A percentile compares a stretch with the other conserved stretches of the same genome.
Conservation (phyloP, 257 asterid species). For the Fraxinus cuspidata region DNA sequence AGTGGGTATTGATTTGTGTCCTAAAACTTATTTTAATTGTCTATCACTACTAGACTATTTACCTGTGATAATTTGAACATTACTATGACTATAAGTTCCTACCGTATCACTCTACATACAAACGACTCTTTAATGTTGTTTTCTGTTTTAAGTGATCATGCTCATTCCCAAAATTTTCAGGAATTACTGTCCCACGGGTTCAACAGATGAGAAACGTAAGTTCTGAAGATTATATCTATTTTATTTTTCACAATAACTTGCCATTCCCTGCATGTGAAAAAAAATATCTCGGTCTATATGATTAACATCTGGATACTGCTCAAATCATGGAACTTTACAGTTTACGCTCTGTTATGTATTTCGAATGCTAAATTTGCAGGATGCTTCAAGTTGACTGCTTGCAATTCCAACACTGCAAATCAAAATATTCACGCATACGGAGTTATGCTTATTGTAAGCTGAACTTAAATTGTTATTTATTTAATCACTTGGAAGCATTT, state of each 20-base stretch:
- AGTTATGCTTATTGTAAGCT: slow-evolving; percentile 73
- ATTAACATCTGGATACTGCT: slow-evolving; percentile 5
- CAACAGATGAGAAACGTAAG: slow-evolving; percentile 61
- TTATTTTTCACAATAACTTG: not conserved
- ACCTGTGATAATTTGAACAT: not conserved
- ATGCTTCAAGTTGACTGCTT: slow-evolving; percentile 70
- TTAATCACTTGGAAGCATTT: slow-evolving; percentile 1
- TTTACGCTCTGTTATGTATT: slow-evolving; percentile 13
- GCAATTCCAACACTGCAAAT: slow-evolving; percentile 55
- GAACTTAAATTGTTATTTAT: slow-evolving; percentile 5
- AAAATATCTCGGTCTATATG: not conserved
- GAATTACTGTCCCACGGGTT: slow-evolving; percentile 69
- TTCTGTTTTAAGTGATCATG: slow-evolving; percentile 17
- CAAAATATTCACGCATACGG: slow-evolving; percentile 90
- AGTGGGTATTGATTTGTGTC: slow-evolving; percentile 59
- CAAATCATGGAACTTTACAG: slow-evolving; percentile 29
- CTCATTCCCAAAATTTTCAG: slow-evolving; percentile 40
- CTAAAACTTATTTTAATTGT: slow-evolving; percentile 12
- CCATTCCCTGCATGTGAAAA: not conserved
- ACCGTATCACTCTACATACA: not conserved
- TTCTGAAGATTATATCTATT: slow-evolving; percentile 6
- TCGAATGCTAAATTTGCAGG: slow-evolving; percentile 42
- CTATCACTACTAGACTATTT: not conserved
- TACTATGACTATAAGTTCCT: not conserved
- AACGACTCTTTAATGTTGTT: not conserved